phyloP scores from a whole-genome alignment of 768 basidiomycete species.

The Lactarius akahatsu region DNA sequence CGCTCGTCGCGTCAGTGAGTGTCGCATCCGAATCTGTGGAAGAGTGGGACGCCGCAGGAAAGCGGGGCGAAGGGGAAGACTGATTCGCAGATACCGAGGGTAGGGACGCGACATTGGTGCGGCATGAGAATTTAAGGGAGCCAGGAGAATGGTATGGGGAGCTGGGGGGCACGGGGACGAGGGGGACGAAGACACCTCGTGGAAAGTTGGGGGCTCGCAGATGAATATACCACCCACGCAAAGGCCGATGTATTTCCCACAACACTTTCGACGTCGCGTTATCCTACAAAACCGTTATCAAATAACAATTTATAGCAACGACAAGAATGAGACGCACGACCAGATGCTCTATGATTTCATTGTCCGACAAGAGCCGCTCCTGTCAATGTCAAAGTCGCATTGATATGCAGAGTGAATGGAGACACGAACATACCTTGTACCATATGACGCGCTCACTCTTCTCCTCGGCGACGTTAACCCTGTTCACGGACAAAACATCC shows the following conservation, averaged over 20 bases:
- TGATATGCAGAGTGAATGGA: constrained; percentile 11
- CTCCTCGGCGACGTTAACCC: constrained; percentile 62
- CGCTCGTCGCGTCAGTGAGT: constrained; percentile 31
- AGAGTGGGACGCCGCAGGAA: constrained; percentile 20
- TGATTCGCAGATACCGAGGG: constrained; percentile 2
- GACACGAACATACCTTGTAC: constrained; percentile 58
- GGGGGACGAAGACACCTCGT: constrained; percentile 42
- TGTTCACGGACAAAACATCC: constrained; percentile 70
- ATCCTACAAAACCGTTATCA: constrained; percentile 44
- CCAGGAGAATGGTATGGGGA: constrained; percentile 36
- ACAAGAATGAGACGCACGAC: constrained; percentile 49
- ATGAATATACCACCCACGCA: constrained; percentile 83
- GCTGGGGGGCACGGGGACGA: constrained; percentile 36
- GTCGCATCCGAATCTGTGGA: constrained; percentile 36
- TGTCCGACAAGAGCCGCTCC: constrained; percentile 72
- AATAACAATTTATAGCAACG: neutral
- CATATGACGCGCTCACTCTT: constrained; percentile 58
- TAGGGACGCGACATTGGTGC: constrained; percentile 32
- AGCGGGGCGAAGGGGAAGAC: constrained; percentile 7
- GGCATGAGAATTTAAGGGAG: constrained; percentile 40
- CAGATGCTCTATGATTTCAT: constrained; percentile 73
- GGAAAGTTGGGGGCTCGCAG: constrained; percentile 71
- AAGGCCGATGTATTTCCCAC: constrained; percentile 79
- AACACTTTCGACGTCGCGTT: constrained; percentile 61
- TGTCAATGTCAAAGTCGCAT: constrained; percentile 36